Conservation (phyloP, 495 filamentous ascomycete genomes). For the Mytilinidion resinicola region DNA sequence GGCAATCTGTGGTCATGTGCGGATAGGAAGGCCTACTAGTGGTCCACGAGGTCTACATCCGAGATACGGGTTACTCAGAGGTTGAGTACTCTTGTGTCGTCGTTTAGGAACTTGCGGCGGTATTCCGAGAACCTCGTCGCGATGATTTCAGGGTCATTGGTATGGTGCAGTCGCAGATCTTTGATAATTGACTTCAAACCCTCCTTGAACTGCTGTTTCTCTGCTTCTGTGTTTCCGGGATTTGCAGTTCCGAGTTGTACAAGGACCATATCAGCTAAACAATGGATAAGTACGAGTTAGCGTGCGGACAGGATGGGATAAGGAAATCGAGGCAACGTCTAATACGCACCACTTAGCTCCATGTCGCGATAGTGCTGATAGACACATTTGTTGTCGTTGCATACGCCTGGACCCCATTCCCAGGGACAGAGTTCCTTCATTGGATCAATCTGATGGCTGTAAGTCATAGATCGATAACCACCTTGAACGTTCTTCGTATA, state of each 20-base stretch:
- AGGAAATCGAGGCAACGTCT: neutral
- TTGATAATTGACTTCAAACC: constrained; percentile 72
- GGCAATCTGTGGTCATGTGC: no score
- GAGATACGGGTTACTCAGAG: constrained; percentile 14
- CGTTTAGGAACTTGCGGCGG: constrained; percentile 62
- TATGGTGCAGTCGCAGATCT: constrained; percentile 54
- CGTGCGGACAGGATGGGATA: constrained; percentile 40
- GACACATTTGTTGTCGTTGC: constrained; percentile 63
- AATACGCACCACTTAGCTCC: constrained; percentile 70
- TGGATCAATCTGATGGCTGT: constrained; percentile 79
- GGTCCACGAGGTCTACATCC: neutral
- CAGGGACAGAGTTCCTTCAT: constrained; percentile 64
- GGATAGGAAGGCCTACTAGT: neutral
- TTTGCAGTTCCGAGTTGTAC: constrained; percentile 68
- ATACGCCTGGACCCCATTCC: constrained; percentile 66
- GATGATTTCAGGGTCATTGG: constrained; percentile 75
- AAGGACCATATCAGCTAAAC: constrained; percentile 79
- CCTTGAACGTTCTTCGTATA: constrained; percentile 61
- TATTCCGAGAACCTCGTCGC: constrained; percentile 76
- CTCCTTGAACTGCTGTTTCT: constrained; percentile 63
- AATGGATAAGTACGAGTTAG: constrained; percentile 59
- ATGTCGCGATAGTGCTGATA: constrained; percentile 79
- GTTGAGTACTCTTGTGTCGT: constrained; percentile 40
- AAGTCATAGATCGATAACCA: constrained; percentile 84
- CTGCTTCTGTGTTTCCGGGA: constrained; percentile 64